Percentiles rank a stretch among this genome's conserved stretches.
These are phyloP conservation scores for Arachis hypogaea DNA, from an alignment of 306 rosid genomes.

Conservation along the genomic window DNA sequence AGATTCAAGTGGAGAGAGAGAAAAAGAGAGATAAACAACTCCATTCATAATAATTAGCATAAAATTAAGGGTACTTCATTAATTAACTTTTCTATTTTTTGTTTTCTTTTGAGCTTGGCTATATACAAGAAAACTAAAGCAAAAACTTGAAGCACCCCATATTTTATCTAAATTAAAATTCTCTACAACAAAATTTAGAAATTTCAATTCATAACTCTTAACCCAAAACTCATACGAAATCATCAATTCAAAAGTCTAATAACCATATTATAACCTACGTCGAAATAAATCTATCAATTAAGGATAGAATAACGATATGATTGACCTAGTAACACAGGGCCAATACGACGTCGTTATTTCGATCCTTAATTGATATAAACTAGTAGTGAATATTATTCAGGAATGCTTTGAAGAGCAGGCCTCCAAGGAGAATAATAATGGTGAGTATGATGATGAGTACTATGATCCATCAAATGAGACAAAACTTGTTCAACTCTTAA, in stretches of 20 bases:
- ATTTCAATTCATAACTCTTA: too few relatives aligned
- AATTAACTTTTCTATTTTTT: not conserved
- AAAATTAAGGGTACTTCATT: not conserved
- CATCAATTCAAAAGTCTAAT: too few relatives aligned
- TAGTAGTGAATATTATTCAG: constrained; percentile 37
- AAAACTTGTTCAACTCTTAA: constrained; percentile 61
- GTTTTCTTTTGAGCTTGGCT: not conserved
- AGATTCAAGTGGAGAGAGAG: not conserved
- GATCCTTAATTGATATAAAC: not conserved
- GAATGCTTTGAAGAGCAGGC: constrained; percentile 78
- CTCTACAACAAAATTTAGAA: too few relatives aligned
- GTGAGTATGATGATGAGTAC: not conserved
- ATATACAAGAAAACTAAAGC: constrained; percentile 8
- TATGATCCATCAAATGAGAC: constrained; percentile 49
- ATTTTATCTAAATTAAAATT: too few relatives aligned
- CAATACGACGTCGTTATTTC: not conserved
- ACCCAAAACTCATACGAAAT: too few relatives aligned
- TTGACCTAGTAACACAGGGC: not conserved
- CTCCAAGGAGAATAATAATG: constrained; percentile 52
- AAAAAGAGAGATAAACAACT: not conserved
- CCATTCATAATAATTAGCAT: not conserved
- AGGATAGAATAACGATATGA: not conserved
- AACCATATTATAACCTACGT: too few relatives aligned
- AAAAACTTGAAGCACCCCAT: not conserved
- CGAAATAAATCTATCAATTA: too few relatives aligned